These are phyloP conservation scores for Aspergillus sergii DNA, from an alignment of 2,329 filamentous ascomycete species.

Conservation along the genomic window DNA sequence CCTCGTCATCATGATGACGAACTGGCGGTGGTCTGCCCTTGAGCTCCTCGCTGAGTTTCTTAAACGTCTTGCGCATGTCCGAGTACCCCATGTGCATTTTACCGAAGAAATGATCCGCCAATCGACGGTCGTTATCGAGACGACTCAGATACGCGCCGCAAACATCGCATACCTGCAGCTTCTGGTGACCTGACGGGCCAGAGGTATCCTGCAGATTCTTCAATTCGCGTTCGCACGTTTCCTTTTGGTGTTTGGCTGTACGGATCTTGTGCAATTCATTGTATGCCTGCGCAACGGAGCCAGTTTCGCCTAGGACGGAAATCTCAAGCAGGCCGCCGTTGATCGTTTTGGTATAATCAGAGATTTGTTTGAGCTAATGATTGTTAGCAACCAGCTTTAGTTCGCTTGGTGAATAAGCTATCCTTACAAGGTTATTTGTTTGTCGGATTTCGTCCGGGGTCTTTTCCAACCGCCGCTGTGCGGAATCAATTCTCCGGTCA, in stretches of 20 bases:
- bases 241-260: conserved; percentile 77
- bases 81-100: conserved; percentile 99
- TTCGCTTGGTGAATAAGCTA: neutral
- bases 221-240: conserved; percentile 82
- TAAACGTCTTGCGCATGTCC: conserved; percentile 93
- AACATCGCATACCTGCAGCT: conserved; percentile 97
- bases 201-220: conserved; percentile 89
- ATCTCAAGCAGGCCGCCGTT: conserved; percentile 83
- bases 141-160: conserved; percentile 92
- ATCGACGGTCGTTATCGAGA: conserved; percentile 87
- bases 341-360: conserved; percentile 76
- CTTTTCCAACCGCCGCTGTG: conserved; percentile 90
- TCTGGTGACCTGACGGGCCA: conserved; percentile 93
- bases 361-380: conserved; percentile 75
- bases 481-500: conserved; percentile 87
- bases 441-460: conserved; percentile 96
- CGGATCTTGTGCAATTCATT: conserved; percentile 87
- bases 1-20: conserved; percentile 58
- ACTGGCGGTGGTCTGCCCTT: conserved; percentile 68
- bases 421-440: conserved; percentile 75
- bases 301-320: conserved; percentile 78
- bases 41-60: conserved; percentile 83
- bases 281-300: conserved; percentile 77
- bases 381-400: neutral
- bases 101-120: conserved; percentile 97